Percentiles rank a stretch among this genome's conserved stretches.
Conservation (phyloP, 306 rosid genomes). For the Cucurbita argyrosperma region DNA sequence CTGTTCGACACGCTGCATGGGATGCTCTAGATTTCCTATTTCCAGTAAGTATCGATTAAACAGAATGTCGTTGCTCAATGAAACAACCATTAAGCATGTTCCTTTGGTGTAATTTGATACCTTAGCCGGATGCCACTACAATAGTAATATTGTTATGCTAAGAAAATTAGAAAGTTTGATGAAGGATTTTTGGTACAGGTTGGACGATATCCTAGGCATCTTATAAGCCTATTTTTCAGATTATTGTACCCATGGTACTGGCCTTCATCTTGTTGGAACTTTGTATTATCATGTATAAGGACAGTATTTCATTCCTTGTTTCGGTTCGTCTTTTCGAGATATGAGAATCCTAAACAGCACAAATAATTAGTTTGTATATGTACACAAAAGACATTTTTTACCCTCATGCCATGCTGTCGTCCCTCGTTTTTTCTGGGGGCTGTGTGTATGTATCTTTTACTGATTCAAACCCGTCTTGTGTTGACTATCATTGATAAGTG, state of each 20-base stretch:
- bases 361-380: constrained; percentile 14
- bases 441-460: background rate
- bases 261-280: constrained; percentile 96
- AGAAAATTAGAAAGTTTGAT: background rate
- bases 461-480: background rate
- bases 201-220: constrained; percentile 86
- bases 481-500: background rate
- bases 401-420: background rate
- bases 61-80: background rate
- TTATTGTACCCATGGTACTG: constrained; percentile 94
- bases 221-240: constrained; percentile 87
- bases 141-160: background rate
- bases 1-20: constrained; percentile 99
- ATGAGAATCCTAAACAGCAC: constrained; percentile 37
- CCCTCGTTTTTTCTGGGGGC: background rate
- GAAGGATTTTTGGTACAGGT: constrained; percentile 32
- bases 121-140: background rate
- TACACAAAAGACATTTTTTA: background rate
- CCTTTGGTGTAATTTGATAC: background rate
- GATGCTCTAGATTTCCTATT: constrained; percentile 78
- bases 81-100: background rate
- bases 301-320: constrained; percentile 40
- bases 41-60: constrained; percentile 42
- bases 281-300: constrained; percentile 37
- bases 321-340: constrained; percentile 39